Conservation (phyloP, 2,329 filamentous ascomycete genomes). For the Eutypa lata region DNA sequence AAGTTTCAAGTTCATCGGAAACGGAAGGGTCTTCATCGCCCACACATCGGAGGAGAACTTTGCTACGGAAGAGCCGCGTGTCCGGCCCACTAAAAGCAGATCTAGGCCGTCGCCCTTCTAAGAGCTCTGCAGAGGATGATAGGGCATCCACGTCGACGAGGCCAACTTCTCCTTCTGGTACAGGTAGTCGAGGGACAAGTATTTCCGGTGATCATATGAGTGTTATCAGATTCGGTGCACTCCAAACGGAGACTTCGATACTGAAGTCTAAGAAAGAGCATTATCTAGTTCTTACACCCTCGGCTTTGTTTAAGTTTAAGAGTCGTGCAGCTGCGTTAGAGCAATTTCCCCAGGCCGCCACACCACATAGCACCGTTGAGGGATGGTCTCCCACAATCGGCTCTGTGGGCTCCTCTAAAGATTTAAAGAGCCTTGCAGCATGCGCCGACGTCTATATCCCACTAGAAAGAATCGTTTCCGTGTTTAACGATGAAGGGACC, state of each 20-base stretch:
- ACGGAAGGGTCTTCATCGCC: slow-evolving; percentile 16
- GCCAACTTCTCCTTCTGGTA: slow-evolving; percentile 26
- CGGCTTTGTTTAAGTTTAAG: slow-evolving; percentile 49
- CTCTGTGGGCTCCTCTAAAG: slow-evolving; percentile 21
- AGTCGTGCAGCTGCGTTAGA: slow-evolving; percentile 43
- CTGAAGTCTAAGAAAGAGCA: slow-evolving; percentile 44
- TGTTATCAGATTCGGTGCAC: slow-evolving; percentile 41
- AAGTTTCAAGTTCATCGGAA: slow-evolving; percentile 26
- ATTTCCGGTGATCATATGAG: slow-evolving; percentile 22
- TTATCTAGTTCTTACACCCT: slow-evolving; percentile 50
- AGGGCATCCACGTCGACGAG: slow-evolving; percentile 26
- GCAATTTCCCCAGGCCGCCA: slow-evolving; percentile 43
- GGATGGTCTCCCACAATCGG: slow-evolving; percentile 33
- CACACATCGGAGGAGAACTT: slow-evolving; percentile 16
- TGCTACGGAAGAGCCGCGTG: slow-evolving; percentile 21
- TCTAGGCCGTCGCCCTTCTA: slow-evolving; percentile 26
- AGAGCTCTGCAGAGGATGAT: slow-evolving; percentile 26
- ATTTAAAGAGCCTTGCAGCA: slow-evolving; percentile 17
- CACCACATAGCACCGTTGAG: slow-evolving; percentile 27
- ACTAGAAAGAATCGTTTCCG: slow-evolving; percentile 48
- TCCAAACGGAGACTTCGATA: slow-evolving; percentile 48
- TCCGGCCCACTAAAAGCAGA: slow-evolving; percentile 18
- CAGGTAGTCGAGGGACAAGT: slow-evolving; percentile 24
- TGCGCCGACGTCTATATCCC: slow-evolving; percentile 41
- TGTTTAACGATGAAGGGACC: slow-evolving; percentile 49